Conservation (phyloP, 31 red algal species). For the Asparagopsis taxiformis region DNA sequence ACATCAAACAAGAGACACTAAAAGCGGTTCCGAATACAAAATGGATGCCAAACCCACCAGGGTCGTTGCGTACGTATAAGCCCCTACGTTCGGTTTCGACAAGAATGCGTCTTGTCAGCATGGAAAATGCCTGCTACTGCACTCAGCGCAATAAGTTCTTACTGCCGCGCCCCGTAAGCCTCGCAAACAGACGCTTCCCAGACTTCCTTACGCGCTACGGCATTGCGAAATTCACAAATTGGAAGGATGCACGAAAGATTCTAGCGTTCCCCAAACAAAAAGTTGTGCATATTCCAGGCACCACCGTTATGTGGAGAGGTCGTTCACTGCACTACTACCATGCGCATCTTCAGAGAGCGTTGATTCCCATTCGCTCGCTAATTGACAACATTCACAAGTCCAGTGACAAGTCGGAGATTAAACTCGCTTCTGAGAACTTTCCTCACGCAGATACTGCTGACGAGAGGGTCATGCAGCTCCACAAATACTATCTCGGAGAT, state of each 20-base stretch:
- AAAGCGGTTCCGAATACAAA: background rate
- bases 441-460: background rate
- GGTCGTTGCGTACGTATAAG: background rate
- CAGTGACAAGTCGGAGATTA: constrained; percentile 15
- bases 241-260: constrained; percentile 19
- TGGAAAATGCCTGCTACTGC: constrained; percentile 58
- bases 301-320: constrained; percentile 59
- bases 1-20: background rate
- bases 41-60: background rate
- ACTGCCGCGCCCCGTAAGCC: constrained; percentile 17
- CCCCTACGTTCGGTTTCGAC: background rate
- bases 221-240: constrained; percentile 11
- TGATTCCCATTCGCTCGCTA: constrained; percentile 54
- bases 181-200: constrained; percentile 16
- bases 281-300: constrained; percentile 33
- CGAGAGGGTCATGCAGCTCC: background rate
- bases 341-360: constrained; percentile 24
- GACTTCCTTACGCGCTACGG: constrained; percentile 38
- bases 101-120: constrained; percentile 31
- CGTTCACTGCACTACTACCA: constrained; percentile 29
- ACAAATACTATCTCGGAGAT: constrained; percentile 59
- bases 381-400: constrained; percentile 34
- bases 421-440: constrained; percentile 46
- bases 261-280: constrained; percentile 36
- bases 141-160: constrained; percentile 59